Evolutionary conservation across 78 protist genomes (phyloP).

Genomic region (Dictyostelium purpureum): DNA sequence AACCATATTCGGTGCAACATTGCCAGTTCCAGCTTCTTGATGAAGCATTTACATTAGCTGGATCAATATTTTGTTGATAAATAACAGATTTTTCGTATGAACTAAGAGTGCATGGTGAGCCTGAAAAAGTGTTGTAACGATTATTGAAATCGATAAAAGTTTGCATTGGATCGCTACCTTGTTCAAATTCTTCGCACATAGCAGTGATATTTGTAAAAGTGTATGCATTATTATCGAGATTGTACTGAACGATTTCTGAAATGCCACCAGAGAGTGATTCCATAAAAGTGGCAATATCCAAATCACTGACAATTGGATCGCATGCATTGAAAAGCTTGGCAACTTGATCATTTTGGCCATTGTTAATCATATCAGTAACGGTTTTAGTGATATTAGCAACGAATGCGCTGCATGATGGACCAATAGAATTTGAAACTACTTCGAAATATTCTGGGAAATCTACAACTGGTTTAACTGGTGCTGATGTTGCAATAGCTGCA

Average conservation of each 20-base stretch:
- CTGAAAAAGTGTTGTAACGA: slow-evolving; percentile 22
- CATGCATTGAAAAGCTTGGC: slow-evolving; percentile 52
- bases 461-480: slow-evolving; percentile 81
- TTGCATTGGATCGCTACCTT: slow-evolving; percentile 22
- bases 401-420: slow-evolving; percentile 31
- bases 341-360: slow-evolving; percentile 39
- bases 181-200: slow-evolving; percentile 1
- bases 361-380: slow-evolving; percentile 21
- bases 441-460: slow-evolving; percentile 84
- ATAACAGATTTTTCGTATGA: slow-evolving; percentile 10
- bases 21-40: slow-evolving; percentile 65
- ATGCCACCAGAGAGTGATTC: slow-evolving; percentile 34
- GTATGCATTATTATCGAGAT: slow-evolving; percentile 50
- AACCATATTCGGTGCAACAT: slow-evolving; percentile 23
- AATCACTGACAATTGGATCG: slow-evolving; percentile 30
- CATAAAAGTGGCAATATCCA: slow-evolving; percentile 71
- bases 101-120: slow-evolving; percentile 33
- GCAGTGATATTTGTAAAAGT: slow-evolving; percentile 29
- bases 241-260: slow-evolving; percentile 67
- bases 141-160: slow-evolving; percentile 43
- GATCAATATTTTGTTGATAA: not conserved
- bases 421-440: slow-evolving; percentile 55
- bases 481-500: slow-evolving; percentile 83
- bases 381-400: slow-evolving; percentile 13
- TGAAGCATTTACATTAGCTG: slow-evolving; percentile 27